phyloP scores from a whole-genome alignment of 805 yeast species.

The Teunomyces barrocoloradensis region DNA sequence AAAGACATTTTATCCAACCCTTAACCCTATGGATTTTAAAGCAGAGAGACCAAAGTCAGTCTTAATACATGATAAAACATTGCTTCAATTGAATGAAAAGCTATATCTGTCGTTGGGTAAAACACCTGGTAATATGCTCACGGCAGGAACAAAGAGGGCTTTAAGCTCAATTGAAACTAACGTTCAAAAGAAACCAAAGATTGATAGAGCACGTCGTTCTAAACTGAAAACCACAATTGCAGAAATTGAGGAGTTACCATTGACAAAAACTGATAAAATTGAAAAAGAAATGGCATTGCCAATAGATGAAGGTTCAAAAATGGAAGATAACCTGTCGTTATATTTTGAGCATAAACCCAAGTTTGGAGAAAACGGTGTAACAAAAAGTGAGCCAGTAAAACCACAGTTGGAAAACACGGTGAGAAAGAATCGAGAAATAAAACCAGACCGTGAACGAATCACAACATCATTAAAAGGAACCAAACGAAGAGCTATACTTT shows the following conservation, averaged over 20 bases:
- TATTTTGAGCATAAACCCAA: slow-evolving; percentile 2
- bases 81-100: slow-evolving; percentile 16
- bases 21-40: slow-evolving; percentile 8
- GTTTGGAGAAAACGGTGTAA: slow-evolving; percentile 2
- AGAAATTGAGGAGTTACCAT: neutral
- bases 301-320: neutral
- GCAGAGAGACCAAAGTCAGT: slow-evolving; percentile 5
- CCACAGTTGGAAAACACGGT: neutral
- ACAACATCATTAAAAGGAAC: slow-evolving; percentile 27
- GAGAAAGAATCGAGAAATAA: slow-evolving; percentile 5
- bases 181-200: neutral
- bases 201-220: neutral
- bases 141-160: slow-evolving; percentile 6
- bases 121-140: slow-evolving; percentile 20
- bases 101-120: slow-evolving; percentile 22
- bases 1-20: slow-evolving; percentile 12
- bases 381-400: slow-evolving; percentile 1
- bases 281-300: neutral
- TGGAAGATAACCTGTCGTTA: neutral
- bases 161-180: neutral
- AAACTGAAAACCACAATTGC: neutral
- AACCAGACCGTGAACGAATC: slow-evolving; percentile 5
- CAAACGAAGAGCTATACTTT: slow-evolving; percentile 26
- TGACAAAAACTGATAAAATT: neutral
- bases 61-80: slow-evolving; percentile 6